Conservation (phyloP, 805 yeast species). For the Debaryomyces tyrocola region DNA sequence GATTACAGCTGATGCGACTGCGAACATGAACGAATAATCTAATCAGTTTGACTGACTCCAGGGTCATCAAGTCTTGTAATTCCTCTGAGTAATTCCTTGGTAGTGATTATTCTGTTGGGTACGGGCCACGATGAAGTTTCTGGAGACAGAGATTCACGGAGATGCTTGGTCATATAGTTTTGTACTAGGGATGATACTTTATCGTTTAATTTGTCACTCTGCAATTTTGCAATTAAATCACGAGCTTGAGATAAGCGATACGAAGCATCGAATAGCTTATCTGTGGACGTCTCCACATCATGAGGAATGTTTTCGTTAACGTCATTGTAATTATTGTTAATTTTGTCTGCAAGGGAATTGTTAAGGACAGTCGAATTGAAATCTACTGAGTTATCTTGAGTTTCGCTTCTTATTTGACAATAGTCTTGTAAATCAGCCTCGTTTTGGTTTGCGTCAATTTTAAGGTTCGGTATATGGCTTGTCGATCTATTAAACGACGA, state of each 20-base stretch:
- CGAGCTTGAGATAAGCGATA: constrained; percentile 26
- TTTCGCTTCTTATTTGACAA: constrained; percentile 14
- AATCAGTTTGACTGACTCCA: background rate
- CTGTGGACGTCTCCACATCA: constrained; percentile 31
- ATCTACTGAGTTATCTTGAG: constrained; percentile 4
- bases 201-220: constrained; percentile 15
- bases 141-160: background rate
- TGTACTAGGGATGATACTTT: constrained; percentile 20
- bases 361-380: constrained; percentile 13
- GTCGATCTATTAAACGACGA: constrained; percentile 21
- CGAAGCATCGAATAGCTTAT: constrained; percentile 34
- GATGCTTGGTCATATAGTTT: constrained; percentile 18
- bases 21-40: too few relatives aligned
- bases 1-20: too few relatives aligned
- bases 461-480: constrained; percentile 14
- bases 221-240: constrained; percentile 20
- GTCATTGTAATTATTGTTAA: constrained; percentile 10
- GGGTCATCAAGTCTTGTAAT: constrained; percentile 17
- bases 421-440: constrained; percentile 18
- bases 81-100: constrained; percentile 21
- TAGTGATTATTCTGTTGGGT: constrained; percentile 14
- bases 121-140: constrained; percentile 17
- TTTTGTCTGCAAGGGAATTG: constrained; percentile 11
- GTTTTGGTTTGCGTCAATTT: constrained; percentile 8
- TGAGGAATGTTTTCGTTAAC: constrained; percentile 13